These are phyloP conservation scores for Basipetospora chlamydospora DNA, from an alignment of 2,329 filamentous ascomycete species.

Conservation along the genomic window DNA sequence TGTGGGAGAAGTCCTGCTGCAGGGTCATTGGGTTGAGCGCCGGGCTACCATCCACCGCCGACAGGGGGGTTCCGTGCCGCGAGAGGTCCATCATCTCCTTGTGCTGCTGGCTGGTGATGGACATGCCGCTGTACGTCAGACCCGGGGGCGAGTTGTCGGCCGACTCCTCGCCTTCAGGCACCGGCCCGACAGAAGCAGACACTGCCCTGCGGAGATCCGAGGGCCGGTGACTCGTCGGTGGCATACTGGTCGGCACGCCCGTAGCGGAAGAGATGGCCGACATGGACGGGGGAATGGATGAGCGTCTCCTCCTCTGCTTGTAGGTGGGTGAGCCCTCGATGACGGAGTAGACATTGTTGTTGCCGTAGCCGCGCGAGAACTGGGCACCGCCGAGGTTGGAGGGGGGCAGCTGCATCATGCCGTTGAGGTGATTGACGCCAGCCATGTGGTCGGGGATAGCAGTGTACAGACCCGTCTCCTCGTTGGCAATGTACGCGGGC, in stretches of 20 bases:
- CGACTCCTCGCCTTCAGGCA: slow-evolving; percentile 66
- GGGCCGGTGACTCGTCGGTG: slow-evolving; percentile 59
- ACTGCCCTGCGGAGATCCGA: slow-evolving; percentile 87
- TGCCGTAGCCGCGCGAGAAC: slow-evolving; percentile 58
- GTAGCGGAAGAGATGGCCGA: slow-evolving; percentile 53
- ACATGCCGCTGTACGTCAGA: slow-evolving; percentile 57
- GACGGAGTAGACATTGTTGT: slow-evolving; percentile 79
- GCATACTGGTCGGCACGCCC: slow-evolving; percentile 27
- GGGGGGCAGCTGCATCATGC: slow-evolving; percentile 80
- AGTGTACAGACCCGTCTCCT: slow-evolving; percentile 91
- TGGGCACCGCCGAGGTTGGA: slow-evolving; percentile 71
- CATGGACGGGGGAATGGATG: slow-evolving; percentile 75
- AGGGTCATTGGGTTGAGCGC: slow-evolving; percentile 55
- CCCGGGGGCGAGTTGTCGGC: slow-evolving; percentile 67
- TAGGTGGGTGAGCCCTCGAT: slow-evolving; percentile 98
- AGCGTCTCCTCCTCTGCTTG: slow-evolving; percentile 89
- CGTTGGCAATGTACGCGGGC: slow-evolving; percentile 94
- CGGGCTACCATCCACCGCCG: slow-evolving; percentile 70
- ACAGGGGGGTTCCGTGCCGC: slow-evolving; percentile 78
- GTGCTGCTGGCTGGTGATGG: slow-evolving; percentile 51
- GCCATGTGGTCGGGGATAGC: slow-evolving; percentile 77
- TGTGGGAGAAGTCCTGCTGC: slow-evolving; percentile 52
- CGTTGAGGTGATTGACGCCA: slow-evolving; percentile 61
- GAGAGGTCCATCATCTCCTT: slow-evolving; percentile 74
- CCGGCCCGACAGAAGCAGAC: slow-evolving; percentile 71